A percentile compares a stretch with the other conserved stretches of the same genome.
phyloP scores from a whole-genome alignment of 345 rosid genomes.

The Populus pruinosa region DNA sequence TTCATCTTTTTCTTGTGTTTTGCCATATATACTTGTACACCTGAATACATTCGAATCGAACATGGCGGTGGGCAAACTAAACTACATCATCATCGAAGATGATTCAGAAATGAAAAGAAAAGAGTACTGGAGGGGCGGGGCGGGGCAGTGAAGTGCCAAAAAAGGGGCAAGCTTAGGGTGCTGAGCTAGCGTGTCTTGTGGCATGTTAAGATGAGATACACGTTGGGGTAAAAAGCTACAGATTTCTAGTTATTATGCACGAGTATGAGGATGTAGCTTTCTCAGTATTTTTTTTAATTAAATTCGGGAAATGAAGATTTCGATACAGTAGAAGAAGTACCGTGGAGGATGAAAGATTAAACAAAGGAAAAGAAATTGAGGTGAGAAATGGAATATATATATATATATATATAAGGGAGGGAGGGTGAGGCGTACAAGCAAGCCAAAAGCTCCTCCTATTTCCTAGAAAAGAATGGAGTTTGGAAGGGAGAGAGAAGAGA shows the following conservation, averaged over 20 bases:
- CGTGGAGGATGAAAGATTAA: too few relatives aligned
- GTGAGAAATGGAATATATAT: neutral
- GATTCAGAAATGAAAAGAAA: too few relatives aligned
- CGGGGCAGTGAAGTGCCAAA: neutral
- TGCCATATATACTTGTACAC: too few relatives aligned
- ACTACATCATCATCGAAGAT: too few relatives aligned
- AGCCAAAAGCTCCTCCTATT: neutral
- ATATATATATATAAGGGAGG: neutral
- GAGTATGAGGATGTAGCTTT: neutral
- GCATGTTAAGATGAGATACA: neutral
- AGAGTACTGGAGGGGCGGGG: too few relatives aligned
- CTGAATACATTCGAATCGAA: too few relatives aligned
- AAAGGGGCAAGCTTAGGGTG: neutral
- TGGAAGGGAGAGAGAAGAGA: neutral
- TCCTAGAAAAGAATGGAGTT: slow-evolving; percentile 6
- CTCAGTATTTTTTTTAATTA: neutral
- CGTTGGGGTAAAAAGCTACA: slow-evolving; percentile 3
- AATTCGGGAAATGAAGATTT: too few relatives aligned
- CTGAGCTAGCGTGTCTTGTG: slow-evolving; percentile 11
- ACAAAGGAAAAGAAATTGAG: too few relatives aligned
- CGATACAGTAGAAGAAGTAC: too few relatives aligned
- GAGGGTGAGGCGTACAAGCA: slow-evolving; percentile 20
- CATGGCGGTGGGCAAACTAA: too few relatives aligned
- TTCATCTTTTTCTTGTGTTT: too few relatives aligned
- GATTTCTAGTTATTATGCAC: neutral